phyloP scores from a whole-genome alignment of 2,329 filamentous ascomycete genomes.

The Tolypocladium album region DNA sequence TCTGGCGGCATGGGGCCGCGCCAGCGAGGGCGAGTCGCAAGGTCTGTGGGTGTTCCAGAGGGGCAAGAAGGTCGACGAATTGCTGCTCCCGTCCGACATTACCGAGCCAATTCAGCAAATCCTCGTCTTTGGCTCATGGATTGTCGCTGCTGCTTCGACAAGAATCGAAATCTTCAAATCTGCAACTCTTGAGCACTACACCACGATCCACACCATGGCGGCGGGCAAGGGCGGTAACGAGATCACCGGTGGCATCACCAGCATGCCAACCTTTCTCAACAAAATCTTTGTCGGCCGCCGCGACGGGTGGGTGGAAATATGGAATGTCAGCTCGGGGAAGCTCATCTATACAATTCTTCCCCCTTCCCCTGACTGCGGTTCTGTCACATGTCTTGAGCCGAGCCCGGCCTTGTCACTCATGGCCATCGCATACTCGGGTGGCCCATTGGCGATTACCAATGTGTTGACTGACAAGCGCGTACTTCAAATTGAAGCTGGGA shows the following conservation, averaged over 20 bases:
- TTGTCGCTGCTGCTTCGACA: conserved; percentile 66
- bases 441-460: conserved; percentile 71
- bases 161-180: conserved; percentile 86
- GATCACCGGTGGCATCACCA: conserved; percentile 70
- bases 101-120: conserved; percentile 66
- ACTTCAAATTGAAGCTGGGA: conserved; percentile 57
- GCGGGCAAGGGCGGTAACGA: conserved; percentile 48
- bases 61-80: conserved; percentile 70
- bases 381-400: conserved; percentile 79
- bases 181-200: conserved; percentile 76
- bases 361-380: conserved; percentile 58
- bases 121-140: conserved; percentile 81
- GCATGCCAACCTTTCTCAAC: conserved; percentile 91
- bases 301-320: conserved; percentile 90
- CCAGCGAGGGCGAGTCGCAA: conserved; percentile 36
- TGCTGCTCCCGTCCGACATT: conserved; percentile 56
- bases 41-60: conserved; percentile 90
- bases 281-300: conserved; percentile 84
- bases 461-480: conserved; percentile 66
- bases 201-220: conserved; percentile 57
- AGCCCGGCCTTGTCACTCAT: conserved; percentile 76
- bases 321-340: conserved; percentile 90
- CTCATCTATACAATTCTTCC: conserved; percentile 84
- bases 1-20: conserved; percentile 79
- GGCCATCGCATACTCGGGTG: conserved; percentile 77